Evolutionary conservation across 108 stramenopile species (phyloP).

Genomic region (Cyclotella atomus): DNA sequence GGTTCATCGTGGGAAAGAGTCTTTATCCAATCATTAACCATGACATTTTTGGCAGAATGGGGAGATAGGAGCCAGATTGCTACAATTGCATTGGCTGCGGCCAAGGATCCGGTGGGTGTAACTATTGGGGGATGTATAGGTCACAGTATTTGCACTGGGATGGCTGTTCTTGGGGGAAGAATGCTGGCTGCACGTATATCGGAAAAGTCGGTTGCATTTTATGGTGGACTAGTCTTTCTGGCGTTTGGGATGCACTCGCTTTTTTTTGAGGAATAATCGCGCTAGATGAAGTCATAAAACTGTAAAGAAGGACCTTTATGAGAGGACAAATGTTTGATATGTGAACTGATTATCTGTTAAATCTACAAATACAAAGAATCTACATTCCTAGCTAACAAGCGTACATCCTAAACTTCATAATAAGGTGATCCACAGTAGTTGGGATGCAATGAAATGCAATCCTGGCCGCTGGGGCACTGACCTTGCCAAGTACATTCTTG

Average conservation of each 20-base stretch:
- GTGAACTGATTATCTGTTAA: no score
- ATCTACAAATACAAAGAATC: no score
- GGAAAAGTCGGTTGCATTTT: conserved; percentile 91
- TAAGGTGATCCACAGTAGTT: conserved; percentile 15
- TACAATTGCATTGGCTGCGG: conserved; percentile 97
- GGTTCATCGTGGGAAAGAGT: conserved; percentile 58
- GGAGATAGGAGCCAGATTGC: conserved; percentile 99
- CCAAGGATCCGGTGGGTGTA: conserved; percentile 96
- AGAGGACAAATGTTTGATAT: no score
- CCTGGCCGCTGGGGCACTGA: not conserved
- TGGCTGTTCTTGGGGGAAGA: conserved; percentile 97
- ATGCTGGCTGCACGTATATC: conserved; percentile 96
- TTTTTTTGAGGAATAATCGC: conserved; percentile 74
- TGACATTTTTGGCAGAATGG: conserved; percentile 99
- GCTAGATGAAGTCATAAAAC: not conserved
- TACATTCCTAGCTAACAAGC: no score
- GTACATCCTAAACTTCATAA: conserved; percentile 8
- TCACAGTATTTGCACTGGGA: conserved; percentile 96
- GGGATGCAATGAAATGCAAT: not conserved
- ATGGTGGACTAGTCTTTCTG: conserved; percentile 94
- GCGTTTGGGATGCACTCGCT: conserved; percentile 94
- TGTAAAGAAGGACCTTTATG: not conserved
- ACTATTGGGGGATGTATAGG: conserved; percentile 96
- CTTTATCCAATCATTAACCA: conserved; percentile 88
- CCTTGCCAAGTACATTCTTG: conserved; percentile 6